Evolutionary conservation across 1,284 basidiomycete genomes (phyloP), one percentile per base, ranked within the genome.

Genomic region (Psilocybe mexicana): DNA sequence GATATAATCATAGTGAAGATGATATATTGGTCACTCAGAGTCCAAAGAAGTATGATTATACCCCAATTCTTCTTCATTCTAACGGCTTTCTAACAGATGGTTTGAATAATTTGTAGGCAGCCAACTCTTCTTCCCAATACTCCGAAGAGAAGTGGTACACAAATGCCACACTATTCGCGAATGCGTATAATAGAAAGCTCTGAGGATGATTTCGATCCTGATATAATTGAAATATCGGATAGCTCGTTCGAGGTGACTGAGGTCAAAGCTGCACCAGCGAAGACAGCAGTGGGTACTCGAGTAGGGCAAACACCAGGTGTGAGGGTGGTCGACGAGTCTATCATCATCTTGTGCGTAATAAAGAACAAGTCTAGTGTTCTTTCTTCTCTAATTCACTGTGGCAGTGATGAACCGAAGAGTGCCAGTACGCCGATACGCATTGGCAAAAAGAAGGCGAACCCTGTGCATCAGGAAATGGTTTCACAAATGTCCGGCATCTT

Each of bases 261-360:
- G 36, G 44, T 45, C 10, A 43, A 45, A 14, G 7, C 43, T 14
- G 24, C 18, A 18, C 36, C 8, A 14, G 43, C 11, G 14, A 42
- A 25, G 23, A 23, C 26, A 12, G 40, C 30, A 14, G 30, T 25
- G 11, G 25, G 43, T n/a, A 24, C 35, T 40, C 38, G 45, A 49
- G 18, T 28, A 1, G 18, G 18, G 18, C 12, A 44, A 18, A 6
- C 26, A 2, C 52, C 49, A 53, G 12, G 40, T 23, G 12, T 43
- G 26, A 54, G 59, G 28, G 63, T 74, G 28, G 63, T 74, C 56
- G 77, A 79, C 52, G 76, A 74, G 14, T 76, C 76, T 4, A 76
- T 82, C 43, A 72, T 85, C 24, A 66, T 75, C 14, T 66, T 83
- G 81, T 85, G 65, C 60, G 83, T 24, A n/a, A 11, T 44, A 24